Base-by-base conservation (phyloP, 2,329 filamentous ascomycete genomes). In the Cladosporium cucumerinum region DNA sequence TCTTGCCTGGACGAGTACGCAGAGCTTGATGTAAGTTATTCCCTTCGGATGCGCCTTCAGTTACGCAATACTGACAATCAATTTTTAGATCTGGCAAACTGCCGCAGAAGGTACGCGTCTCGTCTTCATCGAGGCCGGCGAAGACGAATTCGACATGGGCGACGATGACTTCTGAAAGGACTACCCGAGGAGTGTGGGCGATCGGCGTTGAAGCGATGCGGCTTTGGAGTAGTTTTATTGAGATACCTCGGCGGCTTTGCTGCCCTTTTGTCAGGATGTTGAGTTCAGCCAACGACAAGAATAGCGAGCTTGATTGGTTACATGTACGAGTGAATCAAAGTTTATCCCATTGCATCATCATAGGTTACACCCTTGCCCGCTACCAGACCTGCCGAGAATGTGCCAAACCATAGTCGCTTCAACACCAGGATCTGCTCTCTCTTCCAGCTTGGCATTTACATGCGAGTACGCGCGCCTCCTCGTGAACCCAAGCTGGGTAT, bases 1-100 rank as follows among this genome's bases (percentile, higher is more conserved):
- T 86, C 86, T 70, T 89, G 93, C 23, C 84, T 99, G 75, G 89
- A 97, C 68, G 94, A 97, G 81, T 98, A 99, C 79, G 89, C 91
- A 2, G 82, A 86, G 69, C 81, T 96, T 67, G 91, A 97, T 82
- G 95, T 98, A 82, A 92, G 93, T 89, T 25, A 51, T 48, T 16
- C 34, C 26, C 16, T 34, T 16, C 14, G 21, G 12, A 34, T 34
- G 6, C 18, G 16, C 36, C 23, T 7, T 8, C 1, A 39, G 18
- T 32, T 7, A 5, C 28, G 28, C 10, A 14, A 61, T 69, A 66
- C 78, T 81, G 73, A 81, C 34, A 14, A 26, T 52, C 16, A 58
- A 1, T 5, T 34, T 32, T 65, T 63, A 84, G 82, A 79, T 84
- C 66, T 85, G 82, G 82, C 82, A 85, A 78, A 84, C 82, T 46